Evolutionary conservation across 257 asterid genomes (phyloP), one percentile per base, ranked within the genome.

Genomic region (Fraxinus pennsylvanica): DNA sequence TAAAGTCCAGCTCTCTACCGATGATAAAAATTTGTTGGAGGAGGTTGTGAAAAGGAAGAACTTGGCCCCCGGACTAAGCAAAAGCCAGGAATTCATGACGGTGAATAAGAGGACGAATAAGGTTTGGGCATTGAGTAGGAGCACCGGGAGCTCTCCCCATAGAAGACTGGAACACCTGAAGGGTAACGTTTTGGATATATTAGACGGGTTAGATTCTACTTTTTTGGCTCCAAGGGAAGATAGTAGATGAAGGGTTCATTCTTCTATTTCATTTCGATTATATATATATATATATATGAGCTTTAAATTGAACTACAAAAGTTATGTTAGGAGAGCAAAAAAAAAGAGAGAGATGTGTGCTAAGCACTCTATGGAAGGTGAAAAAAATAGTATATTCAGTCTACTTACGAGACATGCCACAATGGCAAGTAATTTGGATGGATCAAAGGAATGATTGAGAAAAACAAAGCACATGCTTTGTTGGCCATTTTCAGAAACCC

Each of bases 131-230:
- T 74, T 82, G 4, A 87, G 91, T 82, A 79, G 84, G 84, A 89
- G 93, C 82, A 84, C 87, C 0, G 91, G 91, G n/a, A 84, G 81
- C 84, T 87, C 93, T 14, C 93, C 91, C 4, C 52, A 76, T 63
- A 79, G 77, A 25, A 87, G 78, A 43, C 66, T 74, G 74, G 85
- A 81, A 33, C 78, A 68, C 68, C 85, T 76, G 59, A 86, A 81
- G 33, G 85, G 83, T 76, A 85, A 83, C 70, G 87, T 82, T 65
- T 81, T 89, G 82, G 91, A 89, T 82, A 76, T 85, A 71, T 79
- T 89, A 83, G 91, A 89, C 47, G 90, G 91, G 52, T 80, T 89
- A 77, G 85, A 82, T 79, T 61, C 87, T 9, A 43, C 88, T 45
- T 82, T 87, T 79, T 78, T 43, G 73, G 80, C 59, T 72, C 17